A percentile compares a stretch with the other conserved stretches of the same genome.
Conservation (phyloP, 495 filamentous ascomycete genomes). For the Podospora pseudoanserina region DNA sequence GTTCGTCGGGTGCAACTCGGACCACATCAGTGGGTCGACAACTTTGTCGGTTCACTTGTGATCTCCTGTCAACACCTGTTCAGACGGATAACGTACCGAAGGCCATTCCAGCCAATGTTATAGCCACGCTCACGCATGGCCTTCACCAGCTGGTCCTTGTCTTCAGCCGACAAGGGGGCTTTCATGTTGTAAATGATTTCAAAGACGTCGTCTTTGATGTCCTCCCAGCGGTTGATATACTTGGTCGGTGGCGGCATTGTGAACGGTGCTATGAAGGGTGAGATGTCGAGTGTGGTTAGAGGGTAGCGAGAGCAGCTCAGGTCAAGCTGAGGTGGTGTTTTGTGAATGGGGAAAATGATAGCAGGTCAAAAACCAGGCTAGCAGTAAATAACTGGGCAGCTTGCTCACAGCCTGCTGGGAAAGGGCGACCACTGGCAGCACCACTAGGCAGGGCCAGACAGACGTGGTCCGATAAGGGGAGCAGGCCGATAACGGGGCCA, state of each 20-base stretch:
- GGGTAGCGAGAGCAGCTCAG: not conserved
- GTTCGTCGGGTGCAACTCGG: not conserved
- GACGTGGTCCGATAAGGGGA: not conserved
- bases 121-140: constrained; percentile 25
- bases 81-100: constrained; percentile 29
- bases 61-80: not conserved
- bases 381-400: not conserved
- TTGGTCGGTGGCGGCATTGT: constrained; percentile 12
- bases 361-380: not conserved
- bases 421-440: not conserved
- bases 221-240: constrained; percentile 24
- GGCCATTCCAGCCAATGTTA: constrained; percentile 35
- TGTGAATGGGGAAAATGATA: not conserved
- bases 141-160: constrained; percentile 27
- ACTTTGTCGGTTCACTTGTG: not conserved
- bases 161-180: constrained; percentile 24
- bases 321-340: not conserved
- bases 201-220: constrained; percentile 34
- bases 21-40: not conserved
- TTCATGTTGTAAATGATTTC: constrained; percentile 22
- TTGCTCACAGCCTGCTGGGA: not conserved
- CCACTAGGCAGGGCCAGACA: not conserved
- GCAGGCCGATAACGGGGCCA: not conserved
- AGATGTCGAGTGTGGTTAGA: not conserved
- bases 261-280: not conserved